Conservation (phyloP, 768 basidiomycete genomes). For the Cytidiella melzeri region DNA sequence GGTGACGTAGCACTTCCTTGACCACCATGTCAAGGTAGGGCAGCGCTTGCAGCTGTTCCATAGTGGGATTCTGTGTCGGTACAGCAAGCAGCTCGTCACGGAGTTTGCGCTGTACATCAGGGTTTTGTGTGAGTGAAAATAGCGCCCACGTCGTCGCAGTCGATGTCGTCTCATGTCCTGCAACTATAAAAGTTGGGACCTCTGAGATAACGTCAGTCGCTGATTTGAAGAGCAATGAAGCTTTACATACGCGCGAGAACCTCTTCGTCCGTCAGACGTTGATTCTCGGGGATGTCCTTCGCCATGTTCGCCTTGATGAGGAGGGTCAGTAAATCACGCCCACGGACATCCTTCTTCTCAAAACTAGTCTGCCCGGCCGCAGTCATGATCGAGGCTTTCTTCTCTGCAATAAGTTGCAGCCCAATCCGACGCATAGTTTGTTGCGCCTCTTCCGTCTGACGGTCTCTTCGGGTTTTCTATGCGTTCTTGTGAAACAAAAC, state of each 20-base stretch:
- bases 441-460: conserved; percentile 8
- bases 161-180: conserved; percentile 47
- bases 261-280: conserved; percentile 56
- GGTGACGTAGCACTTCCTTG: conserved; percentile 52
- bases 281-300: conserved; percentile 47
- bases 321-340: conserved; percentile 54
- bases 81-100: conserved; percentile 36
- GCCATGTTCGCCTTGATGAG: conserved; percentile 62
- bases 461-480: conserved; percentile 4
- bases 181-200: conserved; percentile 15
- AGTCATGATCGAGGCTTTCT: conserved; percentile 27
- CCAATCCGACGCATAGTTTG: conserved; percentile 24
- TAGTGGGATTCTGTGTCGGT: conserved; percentile 50
- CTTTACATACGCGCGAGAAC: conserved; percentile 45
- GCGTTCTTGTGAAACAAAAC: background rate
- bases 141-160: conserved; percentile 31
- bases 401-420: conserved; percentile 23
- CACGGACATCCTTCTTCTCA: conserved; percentile 27
- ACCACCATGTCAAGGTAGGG: conserved; percentile 64
- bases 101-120: conserved; percentile 31
- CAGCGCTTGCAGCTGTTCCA: conserved; percentile 63
- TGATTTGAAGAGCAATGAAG: background rate
- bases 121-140: conserved; percentile 31
- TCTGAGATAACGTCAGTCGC: too few species aligned
- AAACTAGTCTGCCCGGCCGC: conserved; percentile 18